Percentiles rank a stretch among this genome's conserved stretches.
Evolutionary conservation across 108 stramenopile species (phyloP).

Genomic region (Ochromonas danica): DNA sequence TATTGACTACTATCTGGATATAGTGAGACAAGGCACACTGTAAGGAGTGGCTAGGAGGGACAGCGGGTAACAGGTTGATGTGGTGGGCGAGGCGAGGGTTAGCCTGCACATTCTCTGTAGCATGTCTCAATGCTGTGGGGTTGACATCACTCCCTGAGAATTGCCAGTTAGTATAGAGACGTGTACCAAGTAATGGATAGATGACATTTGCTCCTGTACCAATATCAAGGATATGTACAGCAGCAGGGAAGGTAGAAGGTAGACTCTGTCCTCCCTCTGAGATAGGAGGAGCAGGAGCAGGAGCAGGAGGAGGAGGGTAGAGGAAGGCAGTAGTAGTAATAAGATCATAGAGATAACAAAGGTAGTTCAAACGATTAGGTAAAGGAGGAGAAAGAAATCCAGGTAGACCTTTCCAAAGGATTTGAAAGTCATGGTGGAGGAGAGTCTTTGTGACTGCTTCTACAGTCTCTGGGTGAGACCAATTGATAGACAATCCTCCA

Average conservation of each 20-base stretch:
- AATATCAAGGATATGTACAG: slow-evolving; percentile 67
- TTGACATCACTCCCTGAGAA: slow-evolving; percentile 81
- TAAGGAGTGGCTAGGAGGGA: too few relatives aligned
- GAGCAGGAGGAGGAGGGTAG: too few relatives aligned
- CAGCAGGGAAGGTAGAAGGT: too few relatives aligned
- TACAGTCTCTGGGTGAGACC: slow-evolving; percentile 41
- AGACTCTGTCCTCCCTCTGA: too few relatives aligned
- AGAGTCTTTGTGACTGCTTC: slow-evolving; percentile 72
- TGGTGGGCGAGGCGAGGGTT: slow-evolving; percentile 61
- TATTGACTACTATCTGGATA: too few relatives aligned
- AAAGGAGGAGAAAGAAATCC: slow-evolving; percentile 80
- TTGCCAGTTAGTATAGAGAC: slow-evolving; percentile 51
- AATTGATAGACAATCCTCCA: slow-evolving; percentile 41
- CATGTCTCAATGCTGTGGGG: slow-evolving; percentile 66
- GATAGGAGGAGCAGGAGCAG: too few relatives aligned
- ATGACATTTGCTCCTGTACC: slow-evolving; percentile 82
- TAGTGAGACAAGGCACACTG: too few relatives aligned
- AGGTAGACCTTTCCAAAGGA: slow-evolving; percentile 65
- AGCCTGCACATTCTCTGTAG: slow-evolving; percentile 64
- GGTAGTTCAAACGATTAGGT: slow-evolving; percentile 82
- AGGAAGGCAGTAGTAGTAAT: not conserved
- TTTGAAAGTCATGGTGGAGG: slow-evolving; percentile 64
- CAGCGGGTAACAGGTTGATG: too few relatives aligned
- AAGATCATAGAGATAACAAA: slow-evolving; percentile 74
- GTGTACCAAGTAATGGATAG: slow-evolving; percentile 68